phyloP scores from a whole-genome alignment of 495 filamentous ascomycete species.

The Aspergillus panamensis region DNA sequence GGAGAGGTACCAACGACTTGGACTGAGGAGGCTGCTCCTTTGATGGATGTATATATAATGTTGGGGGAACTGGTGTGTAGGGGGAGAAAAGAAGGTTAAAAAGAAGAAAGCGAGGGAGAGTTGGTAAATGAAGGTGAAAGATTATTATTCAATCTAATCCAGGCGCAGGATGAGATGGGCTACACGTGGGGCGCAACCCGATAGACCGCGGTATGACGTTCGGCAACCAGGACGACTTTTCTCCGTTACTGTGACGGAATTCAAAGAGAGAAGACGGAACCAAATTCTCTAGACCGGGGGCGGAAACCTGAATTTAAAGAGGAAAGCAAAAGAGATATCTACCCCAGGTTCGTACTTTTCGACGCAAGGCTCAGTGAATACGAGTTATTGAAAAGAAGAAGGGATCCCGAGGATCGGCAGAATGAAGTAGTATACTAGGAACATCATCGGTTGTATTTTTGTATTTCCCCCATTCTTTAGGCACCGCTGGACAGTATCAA shows the following conservation, averaged over 20 bases:
- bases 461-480: neutral
- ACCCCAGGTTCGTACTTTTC: constrained; percentile 4
- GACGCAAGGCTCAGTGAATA: constrained; percentile 1
- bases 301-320: neutral
- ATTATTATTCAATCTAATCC: constrained; percentile 10
- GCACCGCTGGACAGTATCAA: neutral
- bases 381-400: neutral
- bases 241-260: constrained; percentile 3
- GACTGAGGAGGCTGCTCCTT: neutral
- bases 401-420: constrained; percentile 2
- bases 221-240: constrained; percentile 17
- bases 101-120: neutral
- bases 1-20: neutral
- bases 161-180: constrained; percentile 7
- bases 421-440: no score
- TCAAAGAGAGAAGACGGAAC: constrained; percentile 3
- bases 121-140: constrained; percentile 8
- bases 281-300: neutral
- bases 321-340: neutral
- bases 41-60: neutral
- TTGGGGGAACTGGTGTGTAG: neutral
- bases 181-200: constrained; percentile 25
- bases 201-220: constrained; percentile 29
- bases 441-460: neutral
- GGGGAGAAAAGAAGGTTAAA: neutral